Evolutionary conservation across 2,329 filamentous ascomycete genomes (phyloP), one percentile per base, ranked within the genome.

Genomic region (Thelonectria blattea): DNA sequence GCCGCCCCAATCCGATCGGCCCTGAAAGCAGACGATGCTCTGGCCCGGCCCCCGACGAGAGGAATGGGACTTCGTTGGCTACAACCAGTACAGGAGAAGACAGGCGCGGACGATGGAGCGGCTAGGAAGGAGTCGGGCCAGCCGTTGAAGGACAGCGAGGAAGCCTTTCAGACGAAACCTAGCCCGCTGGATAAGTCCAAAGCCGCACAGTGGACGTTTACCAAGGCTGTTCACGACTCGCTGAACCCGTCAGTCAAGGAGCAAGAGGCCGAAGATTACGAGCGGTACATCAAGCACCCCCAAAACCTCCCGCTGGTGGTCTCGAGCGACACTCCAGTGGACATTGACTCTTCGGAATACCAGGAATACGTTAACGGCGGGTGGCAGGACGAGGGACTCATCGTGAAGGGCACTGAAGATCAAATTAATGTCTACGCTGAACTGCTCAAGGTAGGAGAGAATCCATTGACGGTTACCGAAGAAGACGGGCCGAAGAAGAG

Each of bases 401-500:
- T 72, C 79, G 82, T 71, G 69, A 81, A 72, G 70, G 88, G 90
- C 58, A 71, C 72, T 22, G 75, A 78, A 46, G 76, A 79, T 27
- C 76, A 78, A 39, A 65, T 73, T 24, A 75, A 76, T 22, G 86
- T 91, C 59, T 97, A 96, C 75, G 81, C 81, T 30, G 91, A 95
- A 63, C 90, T 95, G 71, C 75, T 97, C 57, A 85, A 84, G 45
- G 86, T 95, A 12, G 87, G 85, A 5, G 91, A 95, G 62, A 92
- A 97, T 69, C 92, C 92, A 17, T 79, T 99, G 53, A 96, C 92
- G 2, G 94, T 98, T 14, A 89, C 88, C 1, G 89, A 93, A 46
- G 93, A 96, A 71, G 95, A 98, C 75, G 84, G 88, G 47, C 84
- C 85, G 42, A 98, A 96, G 84, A 97, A 98, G 83, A 83, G 95